These are phyloP conservation scores for Zygnema cylindricum DNA, from an alignment of 139 green algal genomes.

Conservation along the genomic window DNA sequence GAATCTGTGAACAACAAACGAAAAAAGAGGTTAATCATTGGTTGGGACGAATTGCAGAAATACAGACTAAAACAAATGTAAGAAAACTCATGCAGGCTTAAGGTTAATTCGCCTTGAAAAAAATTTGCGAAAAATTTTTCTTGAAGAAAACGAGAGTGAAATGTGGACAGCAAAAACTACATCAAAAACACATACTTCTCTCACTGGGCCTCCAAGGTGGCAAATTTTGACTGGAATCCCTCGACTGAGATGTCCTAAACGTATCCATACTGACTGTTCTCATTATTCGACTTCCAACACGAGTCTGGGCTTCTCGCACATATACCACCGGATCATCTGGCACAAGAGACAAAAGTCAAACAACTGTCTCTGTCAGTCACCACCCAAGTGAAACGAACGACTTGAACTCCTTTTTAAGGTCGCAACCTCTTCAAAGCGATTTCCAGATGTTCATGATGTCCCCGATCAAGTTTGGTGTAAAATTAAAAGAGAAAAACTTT, in stretches of 20 bases:
- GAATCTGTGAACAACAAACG: neutral
- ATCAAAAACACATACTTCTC: neutral
- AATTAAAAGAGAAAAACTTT: too few species aligned
- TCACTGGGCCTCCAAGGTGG: neutral
- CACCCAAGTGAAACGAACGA: neutral
- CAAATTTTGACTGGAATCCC: neutral
- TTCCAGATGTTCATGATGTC: neutral
- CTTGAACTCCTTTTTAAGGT: neutral
- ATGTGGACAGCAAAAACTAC: too few species aligned
- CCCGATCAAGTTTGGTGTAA: neutral
- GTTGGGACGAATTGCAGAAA: too few species aligned
- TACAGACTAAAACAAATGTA: too few species aligned
- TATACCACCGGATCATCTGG: neutral
- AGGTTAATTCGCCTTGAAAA: too few species aligned
- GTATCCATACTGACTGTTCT: neutral
- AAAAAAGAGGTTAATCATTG: too few species aligned
- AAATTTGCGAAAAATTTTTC: too few species aligned
- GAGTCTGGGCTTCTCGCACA: neutral
- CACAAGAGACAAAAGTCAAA: neutral
- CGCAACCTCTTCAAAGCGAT: neutral
- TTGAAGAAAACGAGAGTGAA: too few species aligned
- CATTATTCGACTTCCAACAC: neutral
- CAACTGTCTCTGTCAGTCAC: neutral
- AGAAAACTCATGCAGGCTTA: too few species aligned
- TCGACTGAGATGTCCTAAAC: neutral